phyloP scores from a whole-genome alignment of 1,139 yeast species.

The Pneumocystis sp. region DNA sequence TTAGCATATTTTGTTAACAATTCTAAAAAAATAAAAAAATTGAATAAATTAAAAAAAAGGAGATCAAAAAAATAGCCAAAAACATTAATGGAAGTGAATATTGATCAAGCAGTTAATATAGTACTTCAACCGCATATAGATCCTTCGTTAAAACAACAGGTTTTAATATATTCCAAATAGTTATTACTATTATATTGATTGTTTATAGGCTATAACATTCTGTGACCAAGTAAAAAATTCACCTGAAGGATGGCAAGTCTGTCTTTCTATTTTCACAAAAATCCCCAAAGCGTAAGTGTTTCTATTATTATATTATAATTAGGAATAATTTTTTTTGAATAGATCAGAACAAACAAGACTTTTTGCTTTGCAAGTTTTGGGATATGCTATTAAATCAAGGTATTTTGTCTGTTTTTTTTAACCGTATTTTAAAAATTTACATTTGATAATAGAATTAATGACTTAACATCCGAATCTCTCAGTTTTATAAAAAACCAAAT shows the following conservation, averaged over 20 bases:
- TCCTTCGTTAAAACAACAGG: slow-evolving; percentile 50
- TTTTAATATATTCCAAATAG: slow-evolving; percentile 15
- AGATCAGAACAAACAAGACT: slow-evolving; percentile 35
- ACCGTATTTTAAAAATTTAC: slow-evolving; percentile 17
- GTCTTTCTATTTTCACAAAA: slow-evolving; percentile 45
- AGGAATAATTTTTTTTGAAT: neutral
- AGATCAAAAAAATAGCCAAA: neutral
- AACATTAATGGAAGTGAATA: slow-evolving; percentile 58
- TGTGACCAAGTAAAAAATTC: slow-evolving; percentile 63
- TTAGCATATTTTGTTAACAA: neutral
- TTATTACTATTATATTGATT: neutral
- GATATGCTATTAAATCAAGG: slow-evolving; percentile 36
- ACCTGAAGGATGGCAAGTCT: slow-evolving; percentile 64
- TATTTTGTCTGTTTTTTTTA: neutral
- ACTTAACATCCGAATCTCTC: slow-evolving; percentile 31
- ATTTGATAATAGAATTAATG: slow-evolving; percentile 20
- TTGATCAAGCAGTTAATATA: slow-evolving; percentile 82
- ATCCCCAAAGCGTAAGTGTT: slow-evolving; percentile 17
- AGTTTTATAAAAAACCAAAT: slow-evolving; percentile 34
- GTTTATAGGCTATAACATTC: slow-evolving; percentile 49
- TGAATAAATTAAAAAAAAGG: neutral
- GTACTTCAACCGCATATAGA: slow-evolving; percentile 75
- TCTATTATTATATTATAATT: neutral
- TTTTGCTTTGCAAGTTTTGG: slow-evolving; percentile 69
- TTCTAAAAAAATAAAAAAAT: neutral